phyloP scores from a whole-genome alignment of 352 stramenopile species.

The Phytophthora citrophthora region DNA sequence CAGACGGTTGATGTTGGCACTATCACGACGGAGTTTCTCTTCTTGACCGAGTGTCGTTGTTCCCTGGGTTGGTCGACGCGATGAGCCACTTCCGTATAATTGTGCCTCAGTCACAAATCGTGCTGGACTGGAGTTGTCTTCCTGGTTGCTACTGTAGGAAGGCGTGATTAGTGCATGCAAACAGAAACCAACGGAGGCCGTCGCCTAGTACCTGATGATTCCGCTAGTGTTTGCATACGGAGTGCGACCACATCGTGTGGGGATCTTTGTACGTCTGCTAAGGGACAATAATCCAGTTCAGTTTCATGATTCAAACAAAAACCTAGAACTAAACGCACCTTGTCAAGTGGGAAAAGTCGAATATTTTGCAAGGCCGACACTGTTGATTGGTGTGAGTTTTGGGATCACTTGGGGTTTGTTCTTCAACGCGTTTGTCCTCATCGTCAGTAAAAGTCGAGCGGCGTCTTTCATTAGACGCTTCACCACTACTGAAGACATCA shows the following conservation, averaged over 20 bases:
- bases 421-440: slow-evolving; percentile 4
- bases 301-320: background rate
- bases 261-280: slow-evolving; percentile 39
- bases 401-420: background rate
- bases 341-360: slow-evolving; percentile 56
- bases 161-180: too few species aligned
- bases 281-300: background rate
- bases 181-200: too few species aligned
- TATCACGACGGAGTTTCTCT: slow-evolving; percentile 52
- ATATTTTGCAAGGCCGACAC: slow-evolving; percentile 27
- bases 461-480: slow-evolving; percentile 5
- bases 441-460: background rate
- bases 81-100: slow-evolving; percentile 42
- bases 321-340: slow-evolving; percentile 22
- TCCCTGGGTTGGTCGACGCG: slow-evolving; percentile 2
- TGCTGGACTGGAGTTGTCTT: background rate
- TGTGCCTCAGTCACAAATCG: slow-evolving; percentile 52
- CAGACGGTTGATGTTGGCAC: slow-evolving; percentile 42
- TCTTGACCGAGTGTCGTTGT: slow-evolving; percentile 49
- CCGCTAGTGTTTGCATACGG: slow-evolving; percentile 45
- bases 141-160: slow-evolving; percentile 17
- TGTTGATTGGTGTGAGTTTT: slow-evolving; percentile 15
- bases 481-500: slow-evolving; percentile 36
- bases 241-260: slow-evolving; percentile 50
- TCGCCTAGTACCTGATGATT: slow-evolving; percentile 31